phyloP scores from a whole-genome alignment of 331 rosid species.

The Arachis monticola region DNA sequence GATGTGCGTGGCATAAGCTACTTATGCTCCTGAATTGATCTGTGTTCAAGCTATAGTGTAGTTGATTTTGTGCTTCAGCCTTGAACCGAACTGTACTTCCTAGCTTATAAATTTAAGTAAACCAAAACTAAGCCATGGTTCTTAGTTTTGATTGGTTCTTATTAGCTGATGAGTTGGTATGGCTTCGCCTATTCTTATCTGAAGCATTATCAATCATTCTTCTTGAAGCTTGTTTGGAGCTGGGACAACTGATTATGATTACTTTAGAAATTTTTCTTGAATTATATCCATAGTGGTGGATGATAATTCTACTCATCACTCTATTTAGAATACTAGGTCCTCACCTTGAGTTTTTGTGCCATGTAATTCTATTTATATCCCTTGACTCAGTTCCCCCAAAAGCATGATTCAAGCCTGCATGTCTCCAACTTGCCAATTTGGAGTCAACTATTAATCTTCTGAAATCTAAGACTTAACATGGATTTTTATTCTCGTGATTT shows the following conservation, averaged over 20 bases:
- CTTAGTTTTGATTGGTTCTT: not conserved
- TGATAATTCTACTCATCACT: not conserved
- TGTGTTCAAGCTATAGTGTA: not conserved
- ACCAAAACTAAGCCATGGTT: not conserved
- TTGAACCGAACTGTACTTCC: not conserved
- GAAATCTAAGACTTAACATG: not conserved
- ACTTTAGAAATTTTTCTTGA: not conserved
- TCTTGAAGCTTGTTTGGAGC: not conserved
- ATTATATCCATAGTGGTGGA: slow-evolving; percentile 3
- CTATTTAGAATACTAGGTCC: not conserved
- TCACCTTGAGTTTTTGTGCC: slow-evolving; percentile 3
- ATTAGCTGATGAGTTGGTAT: not conserved
- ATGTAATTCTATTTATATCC: not conserved
- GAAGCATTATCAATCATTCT: slow-evolving; percentile 13
- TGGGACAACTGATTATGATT: not conserved
- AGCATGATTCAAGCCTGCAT: not conserved
- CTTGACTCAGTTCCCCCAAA: not conserved
- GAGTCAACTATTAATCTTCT: not conserved
- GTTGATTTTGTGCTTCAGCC: not conserved
- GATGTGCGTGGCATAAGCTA: not conserved
- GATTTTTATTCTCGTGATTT: not conserved
- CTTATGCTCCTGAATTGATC: not conserved
- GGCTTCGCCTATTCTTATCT: slow-evolving; percentile 27
- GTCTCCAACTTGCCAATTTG: not conserved
- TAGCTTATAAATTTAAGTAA: slow-evolving; percentile 6